Base-by-base conservation (phyloP, 2,329 filamentous ascomycete genomes). In the Penicillium sp. region DNA sequence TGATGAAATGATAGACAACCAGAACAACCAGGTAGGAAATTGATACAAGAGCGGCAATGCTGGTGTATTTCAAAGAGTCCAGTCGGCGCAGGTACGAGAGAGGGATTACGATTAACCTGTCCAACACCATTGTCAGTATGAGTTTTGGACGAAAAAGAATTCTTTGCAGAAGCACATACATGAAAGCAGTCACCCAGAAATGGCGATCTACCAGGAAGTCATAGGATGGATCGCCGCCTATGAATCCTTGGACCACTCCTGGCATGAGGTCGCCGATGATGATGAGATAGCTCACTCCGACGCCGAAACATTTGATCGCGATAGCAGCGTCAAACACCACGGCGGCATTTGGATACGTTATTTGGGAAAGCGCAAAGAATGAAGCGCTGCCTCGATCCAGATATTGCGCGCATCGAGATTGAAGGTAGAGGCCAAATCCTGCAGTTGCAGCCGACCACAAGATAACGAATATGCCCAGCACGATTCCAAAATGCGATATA, bases 261-360 rank as follows among this genome's bases (percentile, higher is more conserved):
- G 94, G 94, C 94, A 99, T 99, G 59, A 99, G 79, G 72, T 99
- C 94, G 49, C 94, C 94, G 65, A 99, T 97, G 68, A 99, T 97
- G 69, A 99, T 99, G 67, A 99, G 84, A 76, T 99, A 99, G 66
- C 92, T 97, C 56, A 97, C 90, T 22, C 90, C 94, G 9, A 99
- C 94, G 35, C 94, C 94, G 71, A 99, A 99, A 75, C 94, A 99
- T 73, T 99, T 99, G 69, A 99, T 86, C 12, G 93, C 92, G 70
- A 99, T 99, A 6, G 94, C 94, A 6, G 88, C 87, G 75, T 99
- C 94, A 73, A 99, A 99, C 44, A 97, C 82, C 45, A 99, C 91
- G 8, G 94, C 90, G 2, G 93, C 92, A 72, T 96, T 96, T 1
- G 94, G 94, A 68, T 97, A 99, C 5, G 94, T 97, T 60, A 99